A percentile compares a stretch with the other conserved stretches of the same genome.
Conservation (phyloP, 163 green algal genomes). For the Picocystis sp. region DNA sequence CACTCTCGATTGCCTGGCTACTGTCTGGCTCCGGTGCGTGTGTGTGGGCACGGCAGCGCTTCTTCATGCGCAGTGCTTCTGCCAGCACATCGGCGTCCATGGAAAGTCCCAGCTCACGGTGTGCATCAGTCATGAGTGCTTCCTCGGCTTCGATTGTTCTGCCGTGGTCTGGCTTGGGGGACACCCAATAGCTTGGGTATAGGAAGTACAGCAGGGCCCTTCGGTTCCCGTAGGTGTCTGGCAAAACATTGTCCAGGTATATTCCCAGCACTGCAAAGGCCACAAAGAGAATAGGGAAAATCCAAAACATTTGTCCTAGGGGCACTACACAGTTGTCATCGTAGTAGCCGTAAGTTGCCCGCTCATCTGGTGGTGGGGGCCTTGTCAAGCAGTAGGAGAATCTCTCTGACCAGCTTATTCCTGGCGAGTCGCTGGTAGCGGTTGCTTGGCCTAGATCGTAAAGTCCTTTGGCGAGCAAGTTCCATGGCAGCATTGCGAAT, state of each 20-base stretch:
- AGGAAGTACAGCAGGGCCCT: constrained; percentile 7
- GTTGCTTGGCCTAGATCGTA: constrained; percentile 32
- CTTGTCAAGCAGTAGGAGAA: constrained; percentile 8
- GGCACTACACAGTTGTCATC: constrained; percentile 6
- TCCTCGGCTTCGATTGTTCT: neutral
- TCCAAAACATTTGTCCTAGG: constrained; percentile 2
- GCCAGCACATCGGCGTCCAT: constrained; percentile 2
- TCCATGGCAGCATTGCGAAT: constrained; percentile 6
- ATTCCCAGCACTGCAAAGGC: constrained; percentile 3
- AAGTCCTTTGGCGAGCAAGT: constrained; percentile 41
- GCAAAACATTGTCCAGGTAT: constrained; percentile 12
- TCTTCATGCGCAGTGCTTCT: constrained; percentile 4
- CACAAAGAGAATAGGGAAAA: constrained; percentile 3
- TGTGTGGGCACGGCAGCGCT: neutral
- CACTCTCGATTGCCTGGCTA: neutral
- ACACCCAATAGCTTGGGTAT: constrained; percentile 6
- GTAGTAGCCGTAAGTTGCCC: neutral
- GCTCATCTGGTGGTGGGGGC: neutral
- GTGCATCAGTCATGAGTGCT: neutral
- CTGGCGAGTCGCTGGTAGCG: neutral
- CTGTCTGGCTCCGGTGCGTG: neutral
- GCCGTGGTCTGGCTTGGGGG: neutral
- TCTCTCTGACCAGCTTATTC: constrained; percentile 4
- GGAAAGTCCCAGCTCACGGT: neutral
- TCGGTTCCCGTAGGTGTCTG: neutral